These are phyloP conservation scores for Peronospora belbahrii DNA, from an alignment of 352 stramenopile species.

Conservation along the genomic window DNA sequence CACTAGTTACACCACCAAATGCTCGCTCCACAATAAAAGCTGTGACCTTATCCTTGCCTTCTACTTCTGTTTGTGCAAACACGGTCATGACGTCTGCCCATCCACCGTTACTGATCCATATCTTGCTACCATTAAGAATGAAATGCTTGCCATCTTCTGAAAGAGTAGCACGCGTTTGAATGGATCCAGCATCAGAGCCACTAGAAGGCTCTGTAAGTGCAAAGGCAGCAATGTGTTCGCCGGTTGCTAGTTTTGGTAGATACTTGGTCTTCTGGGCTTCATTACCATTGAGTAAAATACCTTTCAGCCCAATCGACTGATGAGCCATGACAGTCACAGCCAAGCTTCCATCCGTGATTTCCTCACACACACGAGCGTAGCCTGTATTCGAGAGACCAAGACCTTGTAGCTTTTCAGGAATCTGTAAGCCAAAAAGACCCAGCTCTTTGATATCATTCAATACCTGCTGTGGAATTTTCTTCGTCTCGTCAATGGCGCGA, in stretches of 20 bases:
- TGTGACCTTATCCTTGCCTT: constrained; percentile 96
- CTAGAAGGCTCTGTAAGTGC: constrained; percentile 88
- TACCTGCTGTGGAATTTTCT: constrained; percentile 64
- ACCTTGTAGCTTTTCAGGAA: constrained; percentile 67
- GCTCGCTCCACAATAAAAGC: constrained; percentile 95
- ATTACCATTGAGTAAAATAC: constrained; percentile 84
- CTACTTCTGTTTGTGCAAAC: constrained; percentile 92
- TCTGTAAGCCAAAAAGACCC: constrained; percentile 82
- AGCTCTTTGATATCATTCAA: constrained; percentile 76
- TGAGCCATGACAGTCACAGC: constrained; percentile 85
- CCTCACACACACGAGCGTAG: constrained; percentile 80
- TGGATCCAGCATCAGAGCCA: constrained; percentile 83
- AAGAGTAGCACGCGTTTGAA: constrained; percentile 86
- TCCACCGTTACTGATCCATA: constrained; percentile 96
- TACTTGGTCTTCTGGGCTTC: constrained; percentile 82
- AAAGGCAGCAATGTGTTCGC: constrained; percentile 81
- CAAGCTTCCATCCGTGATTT: constrained; percentile 71
- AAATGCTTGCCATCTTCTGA: constrained; percentile 89
- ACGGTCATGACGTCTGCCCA: constrained; percentile 96
- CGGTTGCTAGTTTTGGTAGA: constrained; percentile 84
- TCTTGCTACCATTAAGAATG: constrained; percentile 91
- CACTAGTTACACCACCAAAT: constrained; percentile 88
- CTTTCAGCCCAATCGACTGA: constrained; percentile 84
- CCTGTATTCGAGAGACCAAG: constrained; percentile 78
- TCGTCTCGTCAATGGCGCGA: constrained; percentile 73